Evolutionary conservation across 2,329 filamentous ascomycete species (phyloP).

Genomic region (Neopestalotiopsis clavispora): DNA sequence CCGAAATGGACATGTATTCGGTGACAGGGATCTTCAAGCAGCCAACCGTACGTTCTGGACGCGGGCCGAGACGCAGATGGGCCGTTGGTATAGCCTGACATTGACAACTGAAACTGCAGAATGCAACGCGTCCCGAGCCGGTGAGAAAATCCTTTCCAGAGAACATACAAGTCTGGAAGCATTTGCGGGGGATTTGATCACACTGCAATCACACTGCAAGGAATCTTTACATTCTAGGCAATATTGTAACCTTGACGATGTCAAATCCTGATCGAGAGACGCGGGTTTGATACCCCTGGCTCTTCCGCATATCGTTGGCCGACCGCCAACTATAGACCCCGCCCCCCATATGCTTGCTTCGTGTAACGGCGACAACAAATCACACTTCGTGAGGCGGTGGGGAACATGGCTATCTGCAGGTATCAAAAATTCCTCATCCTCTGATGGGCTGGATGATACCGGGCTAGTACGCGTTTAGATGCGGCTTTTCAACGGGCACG

Average conservation of each 20-base stretch:
- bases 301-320: not conserved
- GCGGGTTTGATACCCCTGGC: not conserved
- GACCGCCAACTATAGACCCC: not conserved
- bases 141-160: not conserved
- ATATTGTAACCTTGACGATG: not conserved
- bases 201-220: not conserved
- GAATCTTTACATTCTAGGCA: not conserved
- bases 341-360: not conserved
- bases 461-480: not conserved
- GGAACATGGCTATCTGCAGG: not conserved
- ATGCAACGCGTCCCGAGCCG: not conserved
- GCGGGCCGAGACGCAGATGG: not conserved
- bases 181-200: not conserved
- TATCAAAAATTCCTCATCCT: not conserved
- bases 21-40: not conserved
- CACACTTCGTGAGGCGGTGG: not conserved
- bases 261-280: not conserved
- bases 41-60: not conserved
- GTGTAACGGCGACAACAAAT: not conserved
- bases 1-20: not conserved
- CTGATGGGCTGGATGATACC: not conserved
- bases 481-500: not conserved
- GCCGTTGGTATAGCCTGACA: not conserved
- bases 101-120: not conserved
- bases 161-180: not conserved